These are phyloP conservation scores for Diaporthe caulivora DNA, from an alignment of 2,329 filamentous ascomycete species.

Conservation along the genomic window DNA sequence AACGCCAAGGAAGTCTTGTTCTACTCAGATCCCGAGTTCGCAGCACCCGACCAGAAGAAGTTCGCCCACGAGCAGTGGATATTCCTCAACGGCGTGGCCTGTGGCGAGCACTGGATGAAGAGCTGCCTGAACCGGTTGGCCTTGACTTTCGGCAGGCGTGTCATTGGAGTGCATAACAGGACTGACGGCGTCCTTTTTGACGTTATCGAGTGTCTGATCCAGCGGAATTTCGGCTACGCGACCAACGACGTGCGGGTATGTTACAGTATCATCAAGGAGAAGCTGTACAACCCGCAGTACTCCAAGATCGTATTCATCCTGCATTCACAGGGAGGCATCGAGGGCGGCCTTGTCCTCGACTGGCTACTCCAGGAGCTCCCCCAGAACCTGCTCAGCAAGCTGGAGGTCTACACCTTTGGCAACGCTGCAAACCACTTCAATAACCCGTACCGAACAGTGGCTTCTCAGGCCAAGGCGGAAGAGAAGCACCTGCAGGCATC, in stretches of 20 bases:
- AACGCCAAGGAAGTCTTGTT: slow-evolving; percentile 66
- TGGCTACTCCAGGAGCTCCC: slow-evolving; percentile 81
- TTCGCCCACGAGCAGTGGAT: slow-evolving; percentile 76
- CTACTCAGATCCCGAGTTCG: slow-evolving; percentile 65
- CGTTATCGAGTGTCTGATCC: slow-evolving; percentile 80
- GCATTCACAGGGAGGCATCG: slow-evolving; percentile 83
- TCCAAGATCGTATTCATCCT: slow-evolving; percentile 80
- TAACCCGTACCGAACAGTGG: slow-evolving; percentile 72
- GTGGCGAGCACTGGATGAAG: slow-evolving; percentile 75
- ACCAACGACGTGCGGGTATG: slow-evolving; percentile 76
- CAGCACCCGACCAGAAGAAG: slow-evolving; percentile 61
- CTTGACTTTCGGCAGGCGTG: slow-evolving; percentile 76
- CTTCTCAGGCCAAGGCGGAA: slow-evolving; percentile 57
- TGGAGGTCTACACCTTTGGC: slow-evolving; percentile 85
- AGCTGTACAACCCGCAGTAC: slow-evolving; percentile 71
- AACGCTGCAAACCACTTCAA: slow-evolving; percentile 87
- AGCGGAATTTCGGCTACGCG: slow-evolving; percentile 80
- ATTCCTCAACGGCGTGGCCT: slow-evolving; percentile 81
- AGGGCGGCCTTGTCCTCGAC: slow-evolving; percentile 79
- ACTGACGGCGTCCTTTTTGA: slow-evolving; percentile 83
- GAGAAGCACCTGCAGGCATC: slow-evolving; percentile 49
- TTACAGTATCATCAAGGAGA: slow-evolving; percentile 71
- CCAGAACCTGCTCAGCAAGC: slow-evolving; percentile 72
- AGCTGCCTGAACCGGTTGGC: slow-evolving; percentile 79
- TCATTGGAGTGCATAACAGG: slow-evolving; percentile 81